Conservation (phyloP, 1,284 basidiomycete species). For the Mycena sp. region DNA sequence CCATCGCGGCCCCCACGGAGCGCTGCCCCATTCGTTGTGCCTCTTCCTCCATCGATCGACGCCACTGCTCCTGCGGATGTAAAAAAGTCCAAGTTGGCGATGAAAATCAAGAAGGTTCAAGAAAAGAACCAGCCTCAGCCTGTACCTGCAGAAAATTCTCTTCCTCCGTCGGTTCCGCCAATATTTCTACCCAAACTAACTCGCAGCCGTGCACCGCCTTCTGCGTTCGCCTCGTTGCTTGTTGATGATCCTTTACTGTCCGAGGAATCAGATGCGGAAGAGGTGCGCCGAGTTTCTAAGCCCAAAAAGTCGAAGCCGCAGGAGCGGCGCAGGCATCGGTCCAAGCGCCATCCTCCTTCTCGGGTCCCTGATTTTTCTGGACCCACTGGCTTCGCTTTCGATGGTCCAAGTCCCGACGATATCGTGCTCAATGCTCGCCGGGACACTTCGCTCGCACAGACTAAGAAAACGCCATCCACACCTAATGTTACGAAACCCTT, state of each 20-base stretch:
- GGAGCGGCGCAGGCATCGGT: conserved; percentile 32
- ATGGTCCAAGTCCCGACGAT: conserved; percentile 90
- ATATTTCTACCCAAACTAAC: conserved; percentile 63
- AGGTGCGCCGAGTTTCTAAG: conserved; percentile 8
- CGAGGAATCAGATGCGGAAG: background rate
- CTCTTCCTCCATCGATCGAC: conserved; percentile 36
- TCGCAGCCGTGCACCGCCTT: conserved; percentile 74
- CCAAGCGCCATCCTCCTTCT: conserved; percentile 35
- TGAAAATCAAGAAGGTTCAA: conserved; percentile 68
- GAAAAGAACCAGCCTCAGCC: conserved; percentile 48
- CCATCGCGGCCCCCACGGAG: conserved; percentile 48
- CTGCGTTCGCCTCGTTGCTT: conserved; percentile 79
- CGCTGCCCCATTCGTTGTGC: conserved; percentile 52
- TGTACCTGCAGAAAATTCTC: conserved; percentile 48
- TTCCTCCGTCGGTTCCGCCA: conserved; percentile 53
- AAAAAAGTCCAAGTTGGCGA: conserved; percentile 72
- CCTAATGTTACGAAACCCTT: conserved; percentile 37
- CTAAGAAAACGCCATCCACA: conserved; percentile 40
- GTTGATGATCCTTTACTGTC: conserved; percentile 54
- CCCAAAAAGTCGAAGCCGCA: conserved; percentile 28
- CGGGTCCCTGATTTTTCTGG: conserved; percentile 42
- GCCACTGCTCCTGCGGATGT: conserved; percentile 31
- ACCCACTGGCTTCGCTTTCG: conserved; percentile 68
- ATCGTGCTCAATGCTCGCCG: conserved; percentile 81
- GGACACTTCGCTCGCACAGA: conserved; percentile 69